Evolutionary conservation across 371 early-diverging fungal species (phyloP).

Genomic region (Apophysomyces trapeziformis): DNA sequence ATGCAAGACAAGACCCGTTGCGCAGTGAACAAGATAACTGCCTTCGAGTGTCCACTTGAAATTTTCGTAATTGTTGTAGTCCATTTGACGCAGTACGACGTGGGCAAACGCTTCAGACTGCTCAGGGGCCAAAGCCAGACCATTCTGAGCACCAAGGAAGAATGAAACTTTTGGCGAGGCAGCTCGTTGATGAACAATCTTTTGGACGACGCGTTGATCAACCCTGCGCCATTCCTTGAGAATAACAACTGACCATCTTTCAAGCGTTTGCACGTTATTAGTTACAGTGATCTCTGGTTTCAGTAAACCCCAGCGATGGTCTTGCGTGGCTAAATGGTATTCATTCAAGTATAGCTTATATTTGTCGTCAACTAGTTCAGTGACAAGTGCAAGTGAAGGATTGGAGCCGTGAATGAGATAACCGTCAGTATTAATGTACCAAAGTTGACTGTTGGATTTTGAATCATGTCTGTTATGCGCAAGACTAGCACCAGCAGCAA

Average conservation of each 20-base stretch:
- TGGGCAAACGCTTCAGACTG: constrained; percentile 26
- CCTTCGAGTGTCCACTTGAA: constrained; percentile 52
- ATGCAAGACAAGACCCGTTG: constrained; percentile 43
- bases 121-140: constrained; percentile 34
- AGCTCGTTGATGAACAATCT: constrained; percentile 21
- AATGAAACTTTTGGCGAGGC: constrained; percentile 30
- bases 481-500: constrained; percentile 27
- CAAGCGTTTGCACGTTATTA: constrained; percentile 19
- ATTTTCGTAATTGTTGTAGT: constrained; percentile 15
- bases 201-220: constrained; percentile 13
- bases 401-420: constrained; percentile 26
- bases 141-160: constrained; percentile 27
- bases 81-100: constrained; percentile 16
- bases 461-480: constrained; percentile 26
- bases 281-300: constrained; percentile 22
- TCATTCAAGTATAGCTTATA: constrained; percentile 12
- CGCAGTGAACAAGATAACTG: constrained; percentile 53
- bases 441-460: constrained; percentile 27
- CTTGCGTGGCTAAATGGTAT: constrained; percentile 17
- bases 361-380: constrained; percentile 11
- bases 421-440: constrained; percentile 36
- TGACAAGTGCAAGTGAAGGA: constrained; percentile 20
- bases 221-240: constrained; percentile 25
- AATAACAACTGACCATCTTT: constrained; percentile 21
- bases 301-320: constrained; percentile 32